These are phyloP conservation scores for Podospora anserina DNA, from an alignment of 495 filamentous ascomycete species.

Conservation along the genomic window DNA sequence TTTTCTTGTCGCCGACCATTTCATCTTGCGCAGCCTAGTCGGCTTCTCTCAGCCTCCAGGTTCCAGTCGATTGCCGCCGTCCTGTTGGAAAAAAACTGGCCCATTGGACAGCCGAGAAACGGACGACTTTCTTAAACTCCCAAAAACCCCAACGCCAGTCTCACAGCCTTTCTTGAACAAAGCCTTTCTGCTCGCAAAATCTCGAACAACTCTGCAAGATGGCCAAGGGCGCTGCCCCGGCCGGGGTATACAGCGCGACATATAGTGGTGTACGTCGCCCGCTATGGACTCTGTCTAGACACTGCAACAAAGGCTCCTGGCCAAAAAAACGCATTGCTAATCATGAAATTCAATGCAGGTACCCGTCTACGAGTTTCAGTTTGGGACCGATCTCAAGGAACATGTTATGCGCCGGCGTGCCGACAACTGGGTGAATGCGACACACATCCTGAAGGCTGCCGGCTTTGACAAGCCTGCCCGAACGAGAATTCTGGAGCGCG, in stretches of 20 bases:
- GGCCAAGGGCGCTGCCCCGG: constrained; percentile 36
- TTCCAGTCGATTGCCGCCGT: background rate
- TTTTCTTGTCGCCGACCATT: background rate
- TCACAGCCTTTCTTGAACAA: background rate
- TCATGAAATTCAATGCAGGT: constrained; percentile 2
- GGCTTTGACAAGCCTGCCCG: constrained; percentile 78
- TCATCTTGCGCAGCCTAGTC: background rate
- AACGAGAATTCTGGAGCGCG: constrained; percentile 90
- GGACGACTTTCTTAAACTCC: background rate
- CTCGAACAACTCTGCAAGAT: constrained; percentile 24
- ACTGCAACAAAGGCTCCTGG: background rate
- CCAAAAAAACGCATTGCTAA: background rate
- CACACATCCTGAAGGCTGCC: constrained; percentile 81
- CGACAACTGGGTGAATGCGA: constrained; percentile 92
- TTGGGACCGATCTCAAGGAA: constrained; percentile 64
- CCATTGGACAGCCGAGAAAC: background rate
- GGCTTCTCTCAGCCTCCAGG: background rate
- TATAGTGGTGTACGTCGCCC: constrained; percentile 78
- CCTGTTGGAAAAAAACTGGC: background rate
- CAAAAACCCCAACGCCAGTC: background rate
- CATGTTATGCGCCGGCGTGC: constrained; percentile 84
- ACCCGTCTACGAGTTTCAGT: constrained; percentile 85
- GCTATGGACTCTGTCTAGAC: background rate
- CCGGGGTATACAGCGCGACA: constrained; percentile 77
- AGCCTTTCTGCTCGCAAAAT: background rate